A percentile compares a stretch with the other conserved stretches of the same genome.
These are phyloP conservation scores for Viola odorata DNA, from an alignment of 345 rosid genomes.

Conservation along the genomic window DNA sequence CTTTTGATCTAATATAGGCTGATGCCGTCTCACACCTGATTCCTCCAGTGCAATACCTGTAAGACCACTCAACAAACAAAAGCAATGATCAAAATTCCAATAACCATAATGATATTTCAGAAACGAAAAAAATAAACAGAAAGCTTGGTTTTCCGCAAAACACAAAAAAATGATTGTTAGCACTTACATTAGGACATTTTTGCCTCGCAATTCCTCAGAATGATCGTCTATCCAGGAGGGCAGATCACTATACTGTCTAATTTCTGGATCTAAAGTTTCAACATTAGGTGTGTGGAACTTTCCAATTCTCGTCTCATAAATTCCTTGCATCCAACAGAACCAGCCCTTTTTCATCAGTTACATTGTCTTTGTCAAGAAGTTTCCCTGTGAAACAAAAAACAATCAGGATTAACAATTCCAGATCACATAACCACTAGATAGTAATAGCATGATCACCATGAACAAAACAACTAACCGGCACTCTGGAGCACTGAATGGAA, in stretches of 20 bases:
- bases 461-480: conserved; percentile 38
- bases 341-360: conserved; percentile 32
- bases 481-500: conserved; percentile 71
- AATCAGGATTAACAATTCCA: neutral
- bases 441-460: neutral
- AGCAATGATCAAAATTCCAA: neutral
- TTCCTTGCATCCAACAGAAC: conserved; percentile 90
- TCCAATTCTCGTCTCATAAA: conserved; percentile 82
- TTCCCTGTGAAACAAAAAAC: conserved; percentile 31
- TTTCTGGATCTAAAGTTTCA: conserved; percentile 76
- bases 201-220: conserved; percentile 59
- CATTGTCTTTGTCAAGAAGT: conserved; percentile 22
- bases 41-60: conserved; percentile 97
- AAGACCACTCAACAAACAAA: neutral
- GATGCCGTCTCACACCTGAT: conserved; percentile 99
- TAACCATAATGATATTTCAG: too few species aligned
- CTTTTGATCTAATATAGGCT: conserved; percentile 86
- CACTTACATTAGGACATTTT: conserved; percentile 71
- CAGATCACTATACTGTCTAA: conserved; percentile 92
- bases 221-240: conserved; percentile 79
- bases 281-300: conserved; percentile 58
- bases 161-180: conserved; percentile 3
- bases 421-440: neutral
- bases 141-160: neutral
- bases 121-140: neutral